Base-by-base conservation (phyloP, 2,329 filamentous ascomycete species). In the Scleromitrula shiraiana region DNA sequence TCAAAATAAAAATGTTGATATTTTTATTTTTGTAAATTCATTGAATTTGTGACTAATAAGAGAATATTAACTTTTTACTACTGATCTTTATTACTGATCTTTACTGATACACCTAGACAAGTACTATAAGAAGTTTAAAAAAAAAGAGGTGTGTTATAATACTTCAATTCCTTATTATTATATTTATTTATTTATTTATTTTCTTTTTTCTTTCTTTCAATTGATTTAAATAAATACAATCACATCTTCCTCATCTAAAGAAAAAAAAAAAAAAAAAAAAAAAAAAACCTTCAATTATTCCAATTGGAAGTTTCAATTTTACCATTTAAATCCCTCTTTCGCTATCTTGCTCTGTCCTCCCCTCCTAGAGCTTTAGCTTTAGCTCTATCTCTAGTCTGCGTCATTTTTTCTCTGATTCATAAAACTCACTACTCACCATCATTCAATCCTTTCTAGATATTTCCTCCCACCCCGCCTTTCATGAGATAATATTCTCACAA, bases 321-420 rank as follows among this genome's bases (percentile, higher is more conserved):
- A 32, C 14, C 29, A 12, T n/a, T 32, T 32, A 15, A 32, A 32
- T 12, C 29, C 29, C 29, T 32, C n/a, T n/a, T n/a, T n/a, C n/a
- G n/a, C n/a, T n/a, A n/a, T n/a, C n/a, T n/a, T n/a, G n/a, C n/a
- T n/a, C n/a, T n/a, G n/a, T n/a, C n/a, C n/a, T n/a, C n/a, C n/a
- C n/a, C n/a, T n/a, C n/a, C n/a, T n/a, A n/a, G n/a, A n/a, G n/a
- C n/a, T n/a, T n/a, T n/a, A n/a, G n/a, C n/a, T n/a, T n/a, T n/a
- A n/a, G n/a, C n/a, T n/a, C n/a, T n/a, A n/a, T n/a, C n/a, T n/a
- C 45, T 52, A 55, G 50, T 53, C 49, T 58, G 57, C 55, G 54
- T 53, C 56, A 60, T 57, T 58, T 58, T 56, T n/a, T n/a, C n/a
- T n/a, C n/a, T 36, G 32, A 41, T 32, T 37, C 33, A 33, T 39